Evolutionary conservation across 2,329 filamentous ascomycete species (phyloP), one percentile per base, ranked within the genome.

Genomic region (Aspergillus transmontanensis): DNA sequence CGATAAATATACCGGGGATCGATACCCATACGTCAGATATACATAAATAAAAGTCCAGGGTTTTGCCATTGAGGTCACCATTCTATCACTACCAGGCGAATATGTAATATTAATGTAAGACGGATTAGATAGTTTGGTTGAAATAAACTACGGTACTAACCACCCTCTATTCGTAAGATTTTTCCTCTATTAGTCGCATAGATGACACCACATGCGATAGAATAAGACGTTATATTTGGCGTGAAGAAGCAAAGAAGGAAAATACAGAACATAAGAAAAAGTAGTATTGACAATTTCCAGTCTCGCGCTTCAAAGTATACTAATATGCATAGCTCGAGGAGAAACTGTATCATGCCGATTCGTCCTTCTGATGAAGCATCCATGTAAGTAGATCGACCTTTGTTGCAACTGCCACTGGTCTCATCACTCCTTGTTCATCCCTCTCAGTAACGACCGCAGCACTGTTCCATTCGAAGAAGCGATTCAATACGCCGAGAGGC

Each of bases 401-500:
- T 36, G 95, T 98, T 9, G 96, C 94, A 10, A 99, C 88, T 9
- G 93, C 95, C 57, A 95, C 84, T 1, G 96, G 93, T 83, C 92
- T 96, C 69, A 88, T 76, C 53, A 86, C 85, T 14, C 81, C 86
- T 64, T 84, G 79, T 60, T 83, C 80, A 62, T 85, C 85, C 46
- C 87, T 85, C 78, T 98, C 94, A 0, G 94, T 99, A 3, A 99
- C 93, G 56, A 99, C 89, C 0, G 95, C 95, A 0, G 95, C 94
- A 70, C 91, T 95, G 80, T 99, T 98, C 93, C 95, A 98, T 81
- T 98, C 93, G 68, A 98, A 93, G 81, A 99, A 99, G 73, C 91
- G 89, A 82, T 93, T 94, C 59, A 99, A 84, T 51, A 91, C 89
- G 54, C 86, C 87, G 45, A 99, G 84, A 3, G 91, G 90, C 1